Conservation (phyloP, 257 asterid species). For the Nicotiana tomentosiformis region DNA sequence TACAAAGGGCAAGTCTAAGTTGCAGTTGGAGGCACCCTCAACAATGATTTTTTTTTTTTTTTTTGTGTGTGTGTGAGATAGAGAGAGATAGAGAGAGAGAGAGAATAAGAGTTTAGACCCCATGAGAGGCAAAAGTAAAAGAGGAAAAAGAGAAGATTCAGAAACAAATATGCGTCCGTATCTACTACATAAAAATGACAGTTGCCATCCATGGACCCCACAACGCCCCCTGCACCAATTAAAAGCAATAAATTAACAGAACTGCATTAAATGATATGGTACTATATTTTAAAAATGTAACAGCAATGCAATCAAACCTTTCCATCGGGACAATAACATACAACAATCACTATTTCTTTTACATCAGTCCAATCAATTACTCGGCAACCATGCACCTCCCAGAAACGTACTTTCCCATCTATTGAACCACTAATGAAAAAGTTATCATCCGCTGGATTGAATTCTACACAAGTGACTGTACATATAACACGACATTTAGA, state of each 20-base stretch:
- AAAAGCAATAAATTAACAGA: neutral
- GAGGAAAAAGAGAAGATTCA: neutral
- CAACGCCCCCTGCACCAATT: slow-evolving; percentile 55
- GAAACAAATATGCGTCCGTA: slow-evolving; percentile 13
- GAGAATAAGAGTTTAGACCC: neutral
- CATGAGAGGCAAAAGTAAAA: neutral
- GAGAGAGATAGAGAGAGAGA: neutral
- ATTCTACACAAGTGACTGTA: slow-evolving; percentile 84
- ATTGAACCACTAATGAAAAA: slow-evolving; percentile 80
- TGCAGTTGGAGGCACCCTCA: neutral
- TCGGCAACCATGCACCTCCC: slow-evolving; percentile 68
- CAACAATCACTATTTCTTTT: slow-evolving; percentile 72
- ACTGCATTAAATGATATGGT: neutral
- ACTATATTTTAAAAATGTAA: neutral
- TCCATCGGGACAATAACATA: slow-evolving; percentile 72
- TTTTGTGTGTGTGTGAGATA: neutral
- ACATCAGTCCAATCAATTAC: slow-evolving; percentile 81
- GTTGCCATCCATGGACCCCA: slow-evolving; percentile 82
- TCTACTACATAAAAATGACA: slow-evolving; percentile 66
- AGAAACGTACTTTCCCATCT: slow-evolving; percentile 77
- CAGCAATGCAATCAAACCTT: slow-evolving; percentile 35
- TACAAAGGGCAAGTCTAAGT: neutral
- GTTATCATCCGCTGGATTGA: slow-evolving; percentile 74
- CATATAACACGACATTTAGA: slow-evolving; percentile 7
- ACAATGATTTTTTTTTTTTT: neutral